Evolutionary conservation across 2,329 filamentous ascomycete genomes (phyloP), one percentile per base, ranked within the genome.

Genomic region (Sporothrix schenckii): DNA sequence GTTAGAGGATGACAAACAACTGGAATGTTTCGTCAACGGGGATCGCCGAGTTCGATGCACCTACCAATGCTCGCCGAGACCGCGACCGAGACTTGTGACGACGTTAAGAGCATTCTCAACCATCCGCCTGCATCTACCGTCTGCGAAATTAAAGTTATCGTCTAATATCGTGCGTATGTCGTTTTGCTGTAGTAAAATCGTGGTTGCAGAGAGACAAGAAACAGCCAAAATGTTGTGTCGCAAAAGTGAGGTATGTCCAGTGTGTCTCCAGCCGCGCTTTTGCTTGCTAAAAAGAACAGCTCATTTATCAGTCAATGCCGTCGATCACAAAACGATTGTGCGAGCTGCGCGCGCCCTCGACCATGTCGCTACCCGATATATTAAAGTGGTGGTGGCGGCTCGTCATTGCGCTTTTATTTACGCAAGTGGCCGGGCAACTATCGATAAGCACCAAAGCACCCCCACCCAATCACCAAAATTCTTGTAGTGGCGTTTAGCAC

Each of bases 21-120:
- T 52, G 53, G 61, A 53, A 69, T 54, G 61, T 13, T 13, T 30
- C 13, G 24, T 11, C 1, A 39, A 19, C 47, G 27, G 69, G 47
- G 0, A 1, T 50, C 49, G 3, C 16, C 49, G 49, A 16, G 9
- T 19, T 49, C 44, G 44, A 49, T 27, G 19, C 16, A 1, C 84
- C 71, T 85, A 92, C 91, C 83, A 73, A 92, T 87, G 52, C 81
- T 79, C 11, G 86, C 86, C 34, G 90, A 89, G 71, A 90, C 81
- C 72, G 89, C 82, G 72, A 92, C 81, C 50, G 90, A 92, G 69
- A 92, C 89, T 81, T 92, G 90, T 11, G 87, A 85, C 19, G 89
- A 89, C 7, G 89, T 89, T 76, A 93, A 86, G 74, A 93, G 81
- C 77, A 90, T 81, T 34, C 54, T 69, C 21, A 44, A 50, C 19